Conservation (phyloP, 2,329 filamentous ascomycete genomes). For the Talaromyces piceae region DNA sequence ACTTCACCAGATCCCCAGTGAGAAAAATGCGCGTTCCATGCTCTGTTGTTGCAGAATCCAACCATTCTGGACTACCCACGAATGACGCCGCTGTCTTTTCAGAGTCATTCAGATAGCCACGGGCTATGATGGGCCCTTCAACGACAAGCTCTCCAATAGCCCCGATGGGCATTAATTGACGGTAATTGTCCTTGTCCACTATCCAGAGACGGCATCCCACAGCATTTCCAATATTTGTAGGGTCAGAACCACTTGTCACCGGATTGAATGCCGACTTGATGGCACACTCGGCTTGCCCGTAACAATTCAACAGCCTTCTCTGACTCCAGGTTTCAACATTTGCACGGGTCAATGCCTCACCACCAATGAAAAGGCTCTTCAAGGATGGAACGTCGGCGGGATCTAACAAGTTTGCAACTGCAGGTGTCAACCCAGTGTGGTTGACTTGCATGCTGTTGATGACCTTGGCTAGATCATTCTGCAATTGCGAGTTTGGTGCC, state of each 20-base stretch:
- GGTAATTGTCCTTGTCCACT: conserved; percentile 38
- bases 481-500: conserved; percentile 36
- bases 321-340: conserved; percentile 31
- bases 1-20: too few relatives aligned
- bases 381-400: conserved; percentile 30
- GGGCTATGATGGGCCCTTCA: conserved; percentile 26
- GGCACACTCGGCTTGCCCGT: conserved; percentile 4
- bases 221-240: conserved; percentile 27
- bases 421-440: conserved; percentile 49
- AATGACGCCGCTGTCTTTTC: background rate
- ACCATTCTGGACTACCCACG: background rate
- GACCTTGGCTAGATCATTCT: conserved; percentile 36
- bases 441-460: conserved; percentile 43
- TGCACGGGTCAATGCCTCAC: conserved; percentile 33
- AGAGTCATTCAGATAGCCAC: conserved; percentile 17
- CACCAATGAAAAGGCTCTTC: conserved; percentile 26
- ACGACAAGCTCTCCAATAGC: conserved; percentile 36
- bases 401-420: conserved; percentile 38
- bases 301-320: conserved; percentile 16
- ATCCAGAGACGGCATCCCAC: conserved; percentile 38
- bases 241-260: conserved; percentile 23
- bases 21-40: too few relatives aligned
- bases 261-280: background rate
- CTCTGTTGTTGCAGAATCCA: too few relatives aligned
- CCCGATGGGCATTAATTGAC: conserved; percentile 31